Percentiles rank a stretch among this genome's conserved stretches.
Conservation (phyloP, 805 yeast species). For the Candida piceae region DNA sequence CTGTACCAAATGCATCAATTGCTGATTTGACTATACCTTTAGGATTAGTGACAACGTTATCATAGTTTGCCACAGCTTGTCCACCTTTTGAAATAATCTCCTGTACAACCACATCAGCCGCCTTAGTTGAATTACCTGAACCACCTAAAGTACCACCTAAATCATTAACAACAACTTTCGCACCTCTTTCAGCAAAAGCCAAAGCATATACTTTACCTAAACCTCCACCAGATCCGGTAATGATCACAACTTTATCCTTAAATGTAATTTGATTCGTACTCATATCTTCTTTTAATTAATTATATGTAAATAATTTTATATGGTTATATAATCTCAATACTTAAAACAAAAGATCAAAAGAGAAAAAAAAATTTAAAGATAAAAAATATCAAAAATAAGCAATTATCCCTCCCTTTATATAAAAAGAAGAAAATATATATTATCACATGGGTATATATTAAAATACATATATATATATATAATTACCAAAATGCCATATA, state of each 20-base stretch:
- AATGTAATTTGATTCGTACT: slow-evolving; percentile 36
- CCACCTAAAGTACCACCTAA: slow-evolving; percentile 82
- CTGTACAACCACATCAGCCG: slow-evolving; percentile 85
- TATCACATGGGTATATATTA: too few relatives aligned
- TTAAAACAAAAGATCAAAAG: too few relatives aligned
- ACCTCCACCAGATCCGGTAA: slow-evolving; percentile 98
- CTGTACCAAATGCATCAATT: slow-evolving; percentile 77
- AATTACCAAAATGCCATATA: too few relatives aligned
- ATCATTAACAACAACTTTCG: slow-evolving; percentile 92
- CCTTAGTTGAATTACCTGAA: slow-evolving; percentile 59
- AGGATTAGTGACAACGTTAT: slow-evolving; percentile 79
- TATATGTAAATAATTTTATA: too few relatives aligned
- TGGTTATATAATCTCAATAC: too few relatives aligned
- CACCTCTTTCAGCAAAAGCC: slow-evolving; percentile 85
- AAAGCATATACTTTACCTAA: slow-evolving; percentile 85
- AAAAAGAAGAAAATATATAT: too few relatives aligned
- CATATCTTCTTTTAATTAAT: too few relatives aligned
- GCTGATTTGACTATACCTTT: slow-evolving; percentile 84
- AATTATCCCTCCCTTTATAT: too few relatives aligned
- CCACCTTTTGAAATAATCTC: slow-evolving; percentile 79
- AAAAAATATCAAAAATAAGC: too few relatives aligned
- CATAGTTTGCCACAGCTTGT: slow-evolving; percentile 87
- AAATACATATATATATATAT: too few relatives aligned
- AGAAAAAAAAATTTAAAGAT: too few relatives aligned
- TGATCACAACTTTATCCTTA: slow-evolving; percentile 82